Conservation (phyloP, 2,329 filamentous ascomycete genomes). For the Aureobasidium musti region DNA sequence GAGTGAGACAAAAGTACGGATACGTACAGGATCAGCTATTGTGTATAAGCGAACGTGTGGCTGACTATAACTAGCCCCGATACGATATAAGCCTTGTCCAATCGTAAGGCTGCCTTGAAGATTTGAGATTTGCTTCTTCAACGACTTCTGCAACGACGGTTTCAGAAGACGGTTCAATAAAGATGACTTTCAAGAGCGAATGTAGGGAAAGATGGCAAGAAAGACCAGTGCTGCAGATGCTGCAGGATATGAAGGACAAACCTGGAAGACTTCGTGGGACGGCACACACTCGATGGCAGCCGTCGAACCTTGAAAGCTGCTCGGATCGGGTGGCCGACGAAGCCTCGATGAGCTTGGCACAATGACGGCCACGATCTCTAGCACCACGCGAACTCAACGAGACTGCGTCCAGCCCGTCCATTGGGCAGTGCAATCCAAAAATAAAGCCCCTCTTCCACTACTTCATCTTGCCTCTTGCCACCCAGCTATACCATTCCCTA, state of each 20-base stretch:
- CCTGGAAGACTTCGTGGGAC: conserved; percentile 1
- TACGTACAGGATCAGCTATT: conserved; percentile 25
- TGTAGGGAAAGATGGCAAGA: conserved; percentile 3
- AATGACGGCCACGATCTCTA: conserved; percentile 22
- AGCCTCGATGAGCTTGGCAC: conserved; percentile 21
- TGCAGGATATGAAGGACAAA: conserved; percentile 20
- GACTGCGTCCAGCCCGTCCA: not conserved
- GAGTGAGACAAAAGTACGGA: conserved; percentile 19
- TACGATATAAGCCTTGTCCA: not conserved
- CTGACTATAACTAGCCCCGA: conserved; percentile 14
- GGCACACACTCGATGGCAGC: conserved; percentile 23
- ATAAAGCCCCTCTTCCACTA: not conserved
- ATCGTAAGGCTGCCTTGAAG: not conserved
- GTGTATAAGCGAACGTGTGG: conserved; percentile 25
- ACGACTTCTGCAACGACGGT: conserved; percentile 1
- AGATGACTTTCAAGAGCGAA: conserved; percentile 14
- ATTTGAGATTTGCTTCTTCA: not conserved
- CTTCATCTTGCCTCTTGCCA: conserved; percentile 1
- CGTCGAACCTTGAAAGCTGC: conserved; percentile 20
- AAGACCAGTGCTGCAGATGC: conserved; percentile 4
- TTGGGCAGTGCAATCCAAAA: conserved; percentile 23
- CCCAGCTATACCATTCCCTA: conserved; percentile 8
- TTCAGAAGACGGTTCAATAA: not conserved
- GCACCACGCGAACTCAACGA: conserved; percentile 6
- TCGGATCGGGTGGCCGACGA: conserved; percentile 18